Evolutionary conservation across 176 grass and related monocot species (phyloP), one percentile per base, ranked within the genome.

Genomic region (Cenchrus fungigraminus): DNA sequence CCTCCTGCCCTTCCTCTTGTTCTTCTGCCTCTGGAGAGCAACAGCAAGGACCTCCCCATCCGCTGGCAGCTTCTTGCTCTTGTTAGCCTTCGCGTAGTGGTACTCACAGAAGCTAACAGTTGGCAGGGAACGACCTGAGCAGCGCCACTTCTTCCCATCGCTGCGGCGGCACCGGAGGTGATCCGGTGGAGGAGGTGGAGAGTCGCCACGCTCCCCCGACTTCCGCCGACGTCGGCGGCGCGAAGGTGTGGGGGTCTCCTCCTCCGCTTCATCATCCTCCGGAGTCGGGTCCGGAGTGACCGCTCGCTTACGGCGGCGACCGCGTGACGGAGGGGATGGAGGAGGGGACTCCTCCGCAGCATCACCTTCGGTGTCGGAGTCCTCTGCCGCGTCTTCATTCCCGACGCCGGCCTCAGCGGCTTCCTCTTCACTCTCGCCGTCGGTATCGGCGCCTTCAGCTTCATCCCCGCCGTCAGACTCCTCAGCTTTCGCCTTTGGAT

Each of bases 61-160:
- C 2, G 89, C 76, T 46, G 88, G 87, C 3, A 78, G 62, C n/a
- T 88, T 94, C 80, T 89, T 94, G 69, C 84, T 55, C 84, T 90
- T 91, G 79, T 83, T 91, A 20, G 81, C 90, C 88, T 32, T 88
- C 0, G 88, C 71, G 70, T 94, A 91, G 85, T 97, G 94, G 54
- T 97, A 92, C 66, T 94, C 86, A 42, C 97, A 99, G 83, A 99
- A 95, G 66, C 86, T 92, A 14, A 99, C 79, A 1, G 91, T 95
- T 9, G 90, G 88, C 19, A 97, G 83, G 0, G 91, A 84, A 17
- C 88, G 90, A 62, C 82, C 82, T 1, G 82, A 43, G 82, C 97
- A 99, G 47, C 97, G 94, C 97, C 97, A 99, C 67, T 94, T 88
- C 71, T 93, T 91, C 14, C 97, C 97, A 64, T 99, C 97, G 20